phyloP scores from a whole-genome alignment of 2,329 filamentous ascomycete species.

The Penicillium paneum region DNA sequence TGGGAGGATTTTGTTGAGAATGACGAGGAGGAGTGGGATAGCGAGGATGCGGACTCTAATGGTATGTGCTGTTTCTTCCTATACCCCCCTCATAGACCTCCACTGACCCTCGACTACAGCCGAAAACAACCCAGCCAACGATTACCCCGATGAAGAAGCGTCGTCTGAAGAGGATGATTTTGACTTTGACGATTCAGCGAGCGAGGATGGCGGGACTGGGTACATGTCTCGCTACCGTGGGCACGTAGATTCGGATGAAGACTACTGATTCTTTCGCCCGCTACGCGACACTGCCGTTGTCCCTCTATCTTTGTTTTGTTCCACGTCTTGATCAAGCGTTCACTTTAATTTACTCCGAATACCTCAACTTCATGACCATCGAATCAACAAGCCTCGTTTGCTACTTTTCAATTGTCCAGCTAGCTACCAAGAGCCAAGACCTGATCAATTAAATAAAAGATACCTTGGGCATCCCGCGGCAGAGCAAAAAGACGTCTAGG shows the following conservation, averaged over 20 bases:
- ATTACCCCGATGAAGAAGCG: constrained; percentile 51
- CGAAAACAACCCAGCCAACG: constrained; percentile 50
- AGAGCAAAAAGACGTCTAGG: too few species aligned
- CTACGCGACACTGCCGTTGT: neutral
- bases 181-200: constrained; percentile 38
- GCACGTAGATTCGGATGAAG: constrained; percentile 32
- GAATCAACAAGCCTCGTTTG: neutral
- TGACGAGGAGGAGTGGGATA: constrained; percentile 56
- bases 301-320: neutral
- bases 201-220: constrained; percentile 28
- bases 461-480: neutral
- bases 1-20: constrained; percentile 57
- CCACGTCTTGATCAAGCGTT: neutral
- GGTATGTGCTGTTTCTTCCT: constrained; percentile 39
- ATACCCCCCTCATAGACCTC: neutral
- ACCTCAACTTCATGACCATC: neutral
- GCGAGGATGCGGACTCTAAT: constrained; percentile 62
- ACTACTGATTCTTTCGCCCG: constrained; percentile 7
- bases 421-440: neutral
- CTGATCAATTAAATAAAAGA: too few species aligned
- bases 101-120: constrained; percentile 30
- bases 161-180: constrained; percentile 49
- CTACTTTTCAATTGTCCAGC: neutral
- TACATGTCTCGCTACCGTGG: constrained; percentile 19
- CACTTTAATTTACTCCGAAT: neutral